A percentile compares a stretch with the other conserved stretches of the same genome.
Evolutionary conservation across 306 rosid genomes (phyloP).

Genomic region (Medicago arabica): DNA sequence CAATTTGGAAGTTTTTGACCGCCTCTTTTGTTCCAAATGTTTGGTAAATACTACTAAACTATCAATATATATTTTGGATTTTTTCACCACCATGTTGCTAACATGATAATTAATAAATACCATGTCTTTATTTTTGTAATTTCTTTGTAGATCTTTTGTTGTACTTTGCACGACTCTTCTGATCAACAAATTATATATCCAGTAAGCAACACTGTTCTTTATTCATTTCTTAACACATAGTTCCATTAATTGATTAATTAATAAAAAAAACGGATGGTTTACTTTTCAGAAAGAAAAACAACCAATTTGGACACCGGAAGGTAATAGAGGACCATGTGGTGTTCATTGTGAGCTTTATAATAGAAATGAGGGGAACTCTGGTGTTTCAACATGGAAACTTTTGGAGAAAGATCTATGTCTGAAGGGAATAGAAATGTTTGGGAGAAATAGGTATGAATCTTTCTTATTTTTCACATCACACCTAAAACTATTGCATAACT

Average conservation of each 20-base stretch:
- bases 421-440: conserved; percentile 90
- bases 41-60: conserved; percentile 53
- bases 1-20: conserved; percentile 68
- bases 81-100: conserved; percentile 1
- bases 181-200: conserved; percentile 61
- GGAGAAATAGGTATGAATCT: conserved; percentile 71
- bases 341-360: conserved; percentile 67
- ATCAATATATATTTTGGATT: conserved; percentile 10
- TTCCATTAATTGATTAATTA: conserved; percentile 32
- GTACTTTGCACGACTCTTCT: conserved; percentile 76
- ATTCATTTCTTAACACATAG: conserved; percentile 23
- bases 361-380: conserved; percentile 29
- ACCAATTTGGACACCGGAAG: conserved; percentile 68
- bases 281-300: conserved; percentile 70
- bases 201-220: conserved; percentile 54
- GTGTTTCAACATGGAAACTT: conserved; percentile 64
- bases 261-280: conserved; percentile 42
- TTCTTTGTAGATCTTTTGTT: conserved; percentile 65
- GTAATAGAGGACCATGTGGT: conserved; percentile 71
- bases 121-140: conserved; percentile 34
- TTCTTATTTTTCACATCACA: conserved; percentile 19
- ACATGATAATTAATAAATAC: conserved; percentile 16
- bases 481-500: background rate
- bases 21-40: conserved; percentile 82
- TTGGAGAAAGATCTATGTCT: conserved; percentile 73